Conservation (phyloP, 345 rosid species). For the Sonneratia alba region DNA sequence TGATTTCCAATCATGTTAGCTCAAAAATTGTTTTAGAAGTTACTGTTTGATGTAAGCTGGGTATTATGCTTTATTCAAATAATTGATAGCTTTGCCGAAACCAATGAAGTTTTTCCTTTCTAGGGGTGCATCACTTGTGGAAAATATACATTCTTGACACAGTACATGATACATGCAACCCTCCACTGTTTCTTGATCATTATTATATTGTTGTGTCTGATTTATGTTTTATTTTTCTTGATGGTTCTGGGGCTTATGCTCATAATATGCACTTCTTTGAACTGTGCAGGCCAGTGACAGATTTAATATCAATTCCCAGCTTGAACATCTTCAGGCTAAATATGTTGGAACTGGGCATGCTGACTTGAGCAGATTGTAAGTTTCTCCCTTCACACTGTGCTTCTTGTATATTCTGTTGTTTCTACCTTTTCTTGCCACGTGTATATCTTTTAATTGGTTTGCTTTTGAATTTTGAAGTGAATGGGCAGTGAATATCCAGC, state of each 20-base stretch:
- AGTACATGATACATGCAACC: not conserved
- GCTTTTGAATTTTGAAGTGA: conserved; percentile 34
- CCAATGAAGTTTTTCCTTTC: not conserved
- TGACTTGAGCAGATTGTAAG: conserved; percentile 88
- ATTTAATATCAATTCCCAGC: conserved; percentile 97
- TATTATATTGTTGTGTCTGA: not conserved
- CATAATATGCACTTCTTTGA: not conserved
- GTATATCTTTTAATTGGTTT: not conserved
- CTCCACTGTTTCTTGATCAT: not conserved
- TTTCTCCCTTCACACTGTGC: not conserved
- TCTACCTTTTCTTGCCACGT: not conserved
- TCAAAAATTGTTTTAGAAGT: not conserved
- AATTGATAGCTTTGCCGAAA: not conserved
- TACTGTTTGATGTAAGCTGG: not conserved
- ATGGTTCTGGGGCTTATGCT: not conserved
- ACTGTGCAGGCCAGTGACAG: conserved; percentile 84
- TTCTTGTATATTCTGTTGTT: not conserved
- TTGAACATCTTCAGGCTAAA: conserved; percentile 96
- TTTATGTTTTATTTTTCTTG: not conserved
- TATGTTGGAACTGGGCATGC: conserved; percentile 96
- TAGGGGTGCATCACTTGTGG: not conserved
- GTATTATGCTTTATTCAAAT: not conserved
- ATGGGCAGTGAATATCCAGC: conserved; percentile 91
- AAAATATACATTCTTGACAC: not conserved
- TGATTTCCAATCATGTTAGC: not conserved